Base-by-base conservation (phyloP, 805 yeast species). In the Saturnispora hagleri region DNA sequence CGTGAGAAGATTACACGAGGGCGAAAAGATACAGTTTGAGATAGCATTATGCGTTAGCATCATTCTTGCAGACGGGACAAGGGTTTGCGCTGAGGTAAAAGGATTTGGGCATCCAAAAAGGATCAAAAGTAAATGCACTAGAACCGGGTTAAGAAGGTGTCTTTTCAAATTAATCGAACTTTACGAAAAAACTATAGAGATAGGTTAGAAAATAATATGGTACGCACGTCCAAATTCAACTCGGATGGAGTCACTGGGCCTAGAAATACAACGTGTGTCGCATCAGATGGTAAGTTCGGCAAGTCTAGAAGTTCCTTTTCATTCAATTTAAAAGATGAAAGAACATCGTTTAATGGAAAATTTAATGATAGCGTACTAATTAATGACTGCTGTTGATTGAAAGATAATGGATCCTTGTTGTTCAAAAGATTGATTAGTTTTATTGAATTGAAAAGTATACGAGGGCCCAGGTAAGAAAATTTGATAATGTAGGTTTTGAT, bases 111-210 rank as follows among this genome's bases (percentile, higher is more conserved):
- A 35, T 24, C 35, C 40, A 5, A 34, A 28, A n/a, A 31, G 13
- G 17, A 13, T 27, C 8, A 49, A 49, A 43, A 20, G 18, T 9
- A 42, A 49, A 24, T 41, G 47, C 4, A 17, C 20, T 12, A 43
- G 51, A 43, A 18, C 20, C 2, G 47, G 41, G 1, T 35, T 49
- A 20, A 34, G 47, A 7, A 17, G 17, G 15, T 49, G 51, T 22
- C 18, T 49, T 12, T 49, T 43, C 18, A 49, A 49, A 27, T 22
- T 49, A 12, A 43, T 49, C 15, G 47, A 43, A 35, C 24, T 49
- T 8, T 43, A 43, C 31, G 51, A 49, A 9, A n/a, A 20, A 42
- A 48, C 51, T 24, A 41, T 40, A 31, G 50, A 38, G 27, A 27
- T 15, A 36, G 22, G 15, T 12, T 27, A 47, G 22, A 18, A 26